Evolutionary conservation across 495 filamentous ascomycete genomes (phyloP).

Genomic region (Talaromyces proteolyticus): DNA sequence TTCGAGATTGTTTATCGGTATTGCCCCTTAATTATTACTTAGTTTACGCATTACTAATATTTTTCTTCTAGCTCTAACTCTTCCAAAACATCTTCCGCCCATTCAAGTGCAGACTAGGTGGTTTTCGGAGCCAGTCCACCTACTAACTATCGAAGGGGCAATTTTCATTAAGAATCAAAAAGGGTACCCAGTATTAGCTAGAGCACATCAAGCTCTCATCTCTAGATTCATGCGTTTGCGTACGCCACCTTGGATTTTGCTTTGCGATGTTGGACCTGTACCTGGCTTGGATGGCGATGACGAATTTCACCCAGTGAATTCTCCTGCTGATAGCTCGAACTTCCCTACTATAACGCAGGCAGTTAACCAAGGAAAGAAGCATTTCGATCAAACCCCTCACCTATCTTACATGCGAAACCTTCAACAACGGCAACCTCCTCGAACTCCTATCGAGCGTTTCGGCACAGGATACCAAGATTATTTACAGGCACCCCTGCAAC

Average conservation of each 20-base stretch:
- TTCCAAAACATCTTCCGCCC: conserved; percentile 75
- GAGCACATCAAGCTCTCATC: conserved; percentile 72
- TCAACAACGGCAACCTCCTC: conserved; percentile 72
- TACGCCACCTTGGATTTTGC: conserved; percentile 71
- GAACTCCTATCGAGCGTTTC: conserved; percentile 58
- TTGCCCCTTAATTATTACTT: conserved; percentile 24
- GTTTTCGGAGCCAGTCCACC: conserved; percentile 86
- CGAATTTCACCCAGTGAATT: conserved; percentile 22
- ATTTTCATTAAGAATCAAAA: conserved; percentile 73
- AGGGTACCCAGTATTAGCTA: conserved; percentile 78
- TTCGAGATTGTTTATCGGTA: conserved; percentile 78
- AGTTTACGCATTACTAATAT: conserved; percentile 10
- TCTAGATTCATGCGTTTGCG: conserved; percentile 78
- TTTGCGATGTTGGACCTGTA: conserved; percentile 70
- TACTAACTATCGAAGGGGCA: conserved; percentile 60
- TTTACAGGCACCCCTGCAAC: conserved; percentile 89
- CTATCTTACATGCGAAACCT: conserved; percentile 78
- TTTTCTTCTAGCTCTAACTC: conserved; percentile 54
- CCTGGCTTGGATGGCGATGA: conserved; percentile 38
- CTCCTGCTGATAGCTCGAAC: conserved; percentile 39
- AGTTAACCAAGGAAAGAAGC: conserved; percentile 38
- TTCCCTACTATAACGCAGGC: conserved; percentile 66
- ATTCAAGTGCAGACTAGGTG: conserved; percentile 75
- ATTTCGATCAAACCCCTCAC: conserved; percentile 58
- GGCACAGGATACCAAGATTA: conserved; percentile 86